Conservation (phyloP, 306 rosid genomes). For the Sindora glabra region DNA sequence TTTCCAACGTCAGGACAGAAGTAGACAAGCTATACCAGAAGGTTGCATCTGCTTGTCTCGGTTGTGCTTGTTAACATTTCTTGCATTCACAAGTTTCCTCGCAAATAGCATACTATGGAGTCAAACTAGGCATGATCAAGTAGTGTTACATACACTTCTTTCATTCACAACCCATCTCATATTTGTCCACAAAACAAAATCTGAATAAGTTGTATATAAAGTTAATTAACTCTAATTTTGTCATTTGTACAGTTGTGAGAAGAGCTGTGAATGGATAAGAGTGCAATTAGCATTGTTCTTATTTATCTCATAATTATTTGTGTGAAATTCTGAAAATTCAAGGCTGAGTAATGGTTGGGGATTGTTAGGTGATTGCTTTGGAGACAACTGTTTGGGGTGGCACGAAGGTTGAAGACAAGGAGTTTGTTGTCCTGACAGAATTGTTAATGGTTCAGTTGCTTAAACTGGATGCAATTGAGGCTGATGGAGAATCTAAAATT, state of each 20-base stretch:
- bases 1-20: conserved; percentile 35
- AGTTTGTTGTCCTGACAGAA: conserved; percentile 41
- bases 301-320: not conserved
- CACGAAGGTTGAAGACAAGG: conserved; percentile 36
- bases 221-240: too few species aligned
- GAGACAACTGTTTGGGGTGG: conserved; percentile 34
- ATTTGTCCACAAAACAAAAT: too few species aligned
- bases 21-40: conserved; percentile 57
- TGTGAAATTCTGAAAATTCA: not conserved
- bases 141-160: too few species aligned
- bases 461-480: conserved; percentile 52
- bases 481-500: conserved; percentile 57
- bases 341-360: not conserved
- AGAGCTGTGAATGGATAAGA: too few species aligned
- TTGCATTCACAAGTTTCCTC: too few species aligned
- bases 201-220: too few species aligned
- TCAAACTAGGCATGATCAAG: too few species aligned
- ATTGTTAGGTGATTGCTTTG: conserved; percentile 39
- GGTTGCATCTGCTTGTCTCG: conserved; percentile 26
- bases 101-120: too few species aligned
- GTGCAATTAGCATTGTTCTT: too few species aligned
- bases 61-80: not conserved
- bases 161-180: too few species aligned
- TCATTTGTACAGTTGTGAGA: too few species aligned
- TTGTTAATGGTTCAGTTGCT: conserved; percentile 62